Evolutionary conservation across 1,139 yeast species (phyloP).

Genomic region (Candida frijolesensis): DNA sequence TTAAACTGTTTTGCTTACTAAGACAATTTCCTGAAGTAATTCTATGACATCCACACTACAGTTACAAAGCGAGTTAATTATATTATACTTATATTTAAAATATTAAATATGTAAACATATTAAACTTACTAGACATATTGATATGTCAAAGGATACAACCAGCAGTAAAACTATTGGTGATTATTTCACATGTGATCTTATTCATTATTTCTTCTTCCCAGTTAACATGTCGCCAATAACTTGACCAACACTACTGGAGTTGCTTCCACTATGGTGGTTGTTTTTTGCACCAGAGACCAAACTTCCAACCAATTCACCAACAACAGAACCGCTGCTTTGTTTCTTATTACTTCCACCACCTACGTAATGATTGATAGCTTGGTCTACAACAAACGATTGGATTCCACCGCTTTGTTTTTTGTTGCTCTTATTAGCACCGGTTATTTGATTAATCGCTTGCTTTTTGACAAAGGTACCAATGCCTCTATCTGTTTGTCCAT

Average conservation of each 20-base stretch:
- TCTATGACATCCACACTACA: too few species aligned
- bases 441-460: constrained; percentile 13
- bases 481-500: constrained; percentile 15
- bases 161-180: not conserved
- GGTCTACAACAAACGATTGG: constrained; percentile 16
- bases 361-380: constrained; percentile 11
- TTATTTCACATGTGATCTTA: not conserved
- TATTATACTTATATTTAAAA: too few species aligned
- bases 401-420: constrained; percentile 14
- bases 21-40: too few species aligned
- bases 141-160: too few species aligned
- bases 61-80: too few species aligned
- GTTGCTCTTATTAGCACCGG: not conserved
- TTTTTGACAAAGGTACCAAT: constrained; percentile 16
- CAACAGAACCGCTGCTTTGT: constrained; percentile 8
- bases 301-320: constrained; percentile 15
- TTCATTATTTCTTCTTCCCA: constrained; percentile 9
- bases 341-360: constrained; percentile 8
- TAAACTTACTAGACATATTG: too few species aligned
- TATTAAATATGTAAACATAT: too few species aligned
- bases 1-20: too few species aligned
- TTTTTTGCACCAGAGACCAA: constrained; percentile 10
- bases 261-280: not conserved
- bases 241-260: constrained; percentile 2
- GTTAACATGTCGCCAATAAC: constrained; percentile 4